Base-by-base conservation (phyloP, 129 eudicot genomes). In the Saposhnikovia divaricata region DNA sequence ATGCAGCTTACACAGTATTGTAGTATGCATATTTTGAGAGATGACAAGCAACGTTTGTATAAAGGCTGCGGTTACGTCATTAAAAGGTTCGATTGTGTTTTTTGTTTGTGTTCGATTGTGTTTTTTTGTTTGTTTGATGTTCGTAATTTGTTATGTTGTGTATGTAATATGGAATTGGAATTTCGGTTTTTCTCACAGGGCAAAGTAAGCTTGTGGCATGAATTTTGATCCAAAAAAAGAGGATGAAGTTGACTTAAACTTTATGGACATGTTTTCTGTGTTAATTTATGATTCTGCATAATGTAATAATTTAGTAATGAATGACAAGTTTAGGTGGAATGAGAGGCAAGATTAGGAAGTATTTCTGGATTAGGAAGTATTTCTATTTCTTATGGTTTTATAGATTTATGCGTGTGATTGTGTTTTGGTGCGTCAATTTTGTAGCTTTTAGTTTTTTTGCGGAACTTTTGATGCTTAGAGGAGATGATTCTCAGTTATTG, bases 1-100 rank as follows among this genome's bases (percentile, higher is more conserved):
- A 74, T 74, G 78, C 38, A 16, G 78, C 78, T 74, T 25, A 4
- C 78, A 2, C 39, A 27, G 23, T 74, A 21, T 23, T 74, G 78
- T 74, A 7, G 23, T 42, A 19, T 43, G 40, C 78, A 74, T 74
- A 74, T 74, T 4, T 46, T 74, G 78, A 40, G 42, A 1, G 78
- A 74, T 45, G 34, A 40, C 0, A 74, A 74, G 12, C 78, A 74
- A 12, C 0, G 1, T 1, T 50, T 74, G 38, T 74, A 74, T 74
- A 74, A 45, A 34, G 57, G 57, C 14, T 74, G 78, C 61, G 31
- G 16, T 31, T 74, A 74, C 7, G 61, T 47, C 5, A 27, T 74
- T 21, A 74, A 74, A 61, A 74, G 78, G 78, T 74, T 25, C 3
- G 61, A 6, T 11, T 12, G 46, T 46, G 4, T 12, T 43, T 45